Percentiles rank a stretch among this genome's conserved stretches.
Evolutionary conservation across 192 early-diverging fungal genomes (phyloP).

Genomic region (Phlyctochytrium bullatum): DNA sequence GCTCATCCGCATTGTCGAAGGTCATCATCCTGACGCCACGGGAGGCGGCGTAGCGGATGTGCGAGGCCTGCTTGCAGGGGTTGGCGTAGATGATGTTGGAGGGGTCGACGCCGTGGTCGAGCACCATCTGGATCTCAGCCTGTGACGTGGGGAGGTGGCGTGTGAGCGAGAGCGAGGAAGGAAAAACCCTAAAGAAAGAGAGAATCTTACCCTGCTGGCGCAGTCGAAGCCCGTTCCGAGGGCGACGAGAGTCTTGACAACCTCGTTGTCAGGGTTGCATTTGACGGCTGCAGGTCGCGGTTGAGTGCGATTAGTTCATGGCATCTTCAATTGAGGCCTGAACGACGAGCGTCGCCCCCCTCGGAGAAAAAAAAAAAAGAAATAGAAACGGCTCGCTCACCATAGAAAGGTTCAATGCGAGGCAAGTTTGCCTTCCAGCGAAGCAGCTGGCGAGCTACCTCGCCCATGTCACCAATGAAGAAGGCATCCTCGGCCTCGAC

Average conservation of each 20-base stretch:
- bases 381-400: slow-evolving; percentile 42
- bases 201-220: slow-evolving; percentile 68
- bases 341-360: too few species aligned
- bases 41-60: slow-evolving; percentile 79
- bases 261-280: slow-evolving; percentile 88
- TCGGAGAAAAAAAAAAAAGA: neutral
- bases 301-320: too few species aligned
- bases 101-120: slow-evolving; percentile 70
- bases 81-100: slow-evolving; percentile 93
- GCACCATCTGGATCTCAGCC: slow-evolving; percentile 80
- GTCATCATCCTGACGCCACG: slow-evolving; percentile 90
- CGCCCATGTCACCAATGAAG: slow-evolving; percentile 91
- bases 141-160: neutral
- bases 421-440: slow-evolving; percentile 83
- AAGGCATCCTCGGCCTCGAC: slow-evolving; percentile 75
- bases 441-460: slow-evolving; percentile 81
- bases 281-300: slow-evolving; percentile 75
- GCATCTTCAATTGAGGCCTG: too few species aligned
- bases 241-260: slow-evolving; percentile 76
- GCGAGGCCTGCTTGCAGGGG: slow-evolving; percentile 98
- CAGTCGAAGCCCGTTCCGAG: slow-evolving; percentile 96
- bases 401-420: slow-evolving; percentile 94
- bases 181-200: slow-evolving; percentile 19
- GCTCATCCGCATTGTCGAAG: slow-evolving; percentile 98
- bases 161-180: slow-evolving; percentile 1